These are phyloP conservation scores for Rhododendron vialii DNA, from an alignment of 148 eudicot species.

Conservation along the genomic window DNA sequence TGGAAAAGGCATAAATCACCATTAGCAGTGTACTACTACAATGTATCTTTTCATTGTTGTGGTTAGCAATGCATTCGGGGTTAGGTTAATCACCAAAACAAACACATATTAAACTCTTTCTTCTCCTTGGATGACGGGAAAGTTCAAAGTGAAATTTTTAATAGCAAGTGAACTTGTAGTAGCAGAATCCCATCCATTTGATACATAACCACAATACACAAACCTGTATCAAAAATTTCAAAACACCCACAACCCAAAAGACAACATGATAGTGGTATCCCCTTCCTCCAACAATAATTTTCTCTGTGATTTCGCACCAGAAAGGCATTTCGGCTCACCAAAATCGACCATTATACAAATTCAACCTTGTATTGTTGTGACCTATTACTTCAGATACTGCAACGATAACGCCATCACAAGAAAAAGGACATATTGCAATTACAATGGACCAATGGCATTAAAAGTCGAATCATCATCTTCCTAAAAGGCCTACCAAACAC, in stretches of 20 bases:
- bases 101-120: background rate
- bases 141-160: background rate
- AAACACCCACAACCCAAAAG: background rate
- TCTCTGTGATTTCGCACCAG: background rate
- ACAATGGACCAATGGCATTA: background rate
- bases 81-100: background rate
- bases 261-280: background rate
- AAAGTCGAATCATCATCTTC: background rate
- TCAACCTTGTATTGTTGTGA: background rate
- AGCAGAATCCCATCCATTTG: background rate
- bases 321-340: background rate
- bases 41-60: background rate
- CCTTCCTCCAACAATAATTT: background rate
- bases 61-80: background rate
- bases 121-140: background rate
- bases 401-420: slow-evolving; percentile 6
- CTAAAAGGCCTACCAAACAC: background rate
- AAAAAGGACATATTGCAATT: background rate
- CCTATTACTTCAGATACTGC: background rate
- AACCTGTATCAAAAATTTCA: background rate
- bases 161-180: background rate
- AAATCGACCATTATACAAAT: background rate
- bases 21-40: background rate
- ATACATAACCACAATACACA: background rate
- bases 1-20: background rate